A percentile compares a stretch with the other conserved stretches of the same genome.
Conservation (phyloP, 139 green algal species). For the Parachlorella kessleri region DNA sequence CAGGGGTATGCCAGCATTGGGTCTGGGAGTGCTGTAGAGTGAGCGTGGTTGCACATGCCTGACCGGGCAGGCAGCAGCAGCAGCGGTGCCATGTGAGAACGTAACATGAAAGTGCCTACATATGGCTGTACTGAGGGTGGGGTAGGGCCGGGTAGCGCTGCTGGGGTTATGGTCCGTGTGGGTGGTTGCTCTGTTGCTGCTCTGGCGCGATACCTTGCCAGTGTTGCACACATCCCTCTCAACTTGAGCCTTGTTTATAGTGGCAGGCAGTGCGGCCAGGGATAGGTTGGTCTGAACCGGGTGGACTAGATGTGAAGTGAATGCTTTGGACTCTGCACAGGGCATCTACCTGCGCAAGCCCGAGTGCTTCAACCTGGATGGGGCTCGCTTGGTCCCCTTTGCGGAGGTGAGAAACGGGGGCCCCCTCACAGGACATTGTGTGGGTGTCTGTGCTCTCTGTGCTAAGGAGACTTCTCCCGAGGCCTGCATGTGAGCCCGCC, state of each 20-base stretch:
- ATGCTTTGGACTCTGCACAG: background rate
- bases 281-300: too few relatives aligned
- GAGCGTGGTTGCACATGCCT: background rate
- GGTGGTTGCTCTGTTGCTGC: background rate
- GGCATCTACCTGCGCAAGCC: background rate
- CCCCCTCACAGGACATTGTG: background rate
- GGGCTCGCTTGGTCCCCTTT: background rate
- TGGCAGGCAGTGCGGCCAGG: too few relatives aligned
- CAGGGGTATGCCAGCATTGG: background rate
- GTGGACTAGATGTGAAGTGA: background rate
- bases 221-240: background rate
- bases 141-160: too few relatives aligned
- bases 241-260: too few relatives aligned
- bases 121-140: too few relatives aligned
- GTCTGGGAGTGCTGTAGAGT: background rate
- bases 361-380: background rate
- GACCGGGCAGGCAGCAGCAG: background rate
- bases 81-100: background rate
- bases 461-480: background rate
- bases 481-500: background rate
- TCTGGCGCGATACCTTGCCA: background rate
- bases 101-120: too few relatives aligned
- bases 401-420: background rate
- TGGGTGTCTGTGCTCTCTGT: background rate
- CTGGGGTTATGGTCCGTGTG: background rate